Conservation (phyloP, 1,284 basidiomycete genomes). For the Heterobasidion occidentale region DNA sequence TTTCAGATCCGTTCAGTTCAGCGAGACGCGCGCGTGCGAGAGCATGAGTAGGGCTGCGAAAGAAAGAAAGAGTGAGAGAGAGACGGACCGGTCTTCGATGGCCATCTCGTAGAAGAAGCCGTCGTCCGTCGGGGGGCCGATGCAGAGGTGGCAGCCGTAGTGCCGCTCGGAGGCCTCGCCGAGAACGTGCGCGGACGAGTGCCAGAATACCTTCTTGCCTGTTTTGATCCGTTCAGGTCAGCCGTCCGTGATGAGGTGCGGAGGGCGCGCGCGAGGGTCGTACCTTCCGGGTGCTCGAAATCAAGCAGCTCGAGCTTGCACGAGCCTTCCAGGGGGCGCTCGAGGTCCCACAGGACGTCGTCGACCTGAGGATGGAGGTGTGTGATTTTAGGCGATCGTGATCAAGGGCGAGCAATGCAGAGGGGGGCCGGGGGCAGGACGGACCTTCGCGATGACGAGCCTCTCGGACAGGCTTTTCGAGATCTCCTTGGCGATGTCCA, state of each 20-base stretch:
- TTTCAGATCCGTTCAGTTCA: neutral
- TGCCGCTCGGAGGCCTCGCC: slow-evolving; percentile 96
- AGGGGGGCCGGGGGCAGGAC: slow-evolving; percentile 5
- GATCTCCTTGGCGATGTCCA: slow-evolving; percentile 86
- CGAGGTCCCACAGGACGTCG: slow-evolving; percentile 90
- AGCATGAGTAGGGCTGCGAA: neutral
- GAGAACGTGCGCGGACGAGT: slow-evolving; percentile 98
- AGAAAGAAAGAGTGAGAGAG: neutral
- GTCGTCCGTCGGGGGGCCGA: slow-evolving; percentile 96
- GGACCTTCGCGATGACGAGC: slow-evolving; percentile 88
- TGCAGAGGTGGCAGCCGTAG: slow-evolving; percentile 96
- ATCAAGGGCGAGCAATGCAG: too few species aligned
- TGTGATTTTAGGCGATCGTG: slow-evolving; percentile 1
- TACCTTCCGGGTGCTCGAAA: slow-evolving; percentile 93
- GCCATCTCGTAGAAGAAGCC: slow-evolving; percentile 99
- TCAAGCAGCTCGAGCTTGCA: slow-evolving; percentile 84
- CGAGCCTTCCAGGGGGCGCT: slow-evolving; percentile 83
- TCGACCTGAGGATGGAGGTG: slow-evolving; percentile 58
- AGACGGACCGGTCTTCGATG: slow-evolving; percentile 55
- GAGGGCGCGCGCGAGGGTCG: slow-evolving; percentile 1
- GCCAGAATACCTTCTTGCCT: slow-evolving; percentile 98
- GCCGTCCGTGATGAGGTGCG: too few species aligned
- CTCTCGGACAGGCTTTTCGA: slow-evolving; percentile 87
- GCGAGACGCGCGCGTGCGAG: neutral
- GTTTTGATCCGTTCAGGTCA: slow-evolving; percentile 5